phyloP scores from a whole-genome alignment of 2,329 filamentous ascomycete species.

The Tolypocladium amazonense region DNA sequence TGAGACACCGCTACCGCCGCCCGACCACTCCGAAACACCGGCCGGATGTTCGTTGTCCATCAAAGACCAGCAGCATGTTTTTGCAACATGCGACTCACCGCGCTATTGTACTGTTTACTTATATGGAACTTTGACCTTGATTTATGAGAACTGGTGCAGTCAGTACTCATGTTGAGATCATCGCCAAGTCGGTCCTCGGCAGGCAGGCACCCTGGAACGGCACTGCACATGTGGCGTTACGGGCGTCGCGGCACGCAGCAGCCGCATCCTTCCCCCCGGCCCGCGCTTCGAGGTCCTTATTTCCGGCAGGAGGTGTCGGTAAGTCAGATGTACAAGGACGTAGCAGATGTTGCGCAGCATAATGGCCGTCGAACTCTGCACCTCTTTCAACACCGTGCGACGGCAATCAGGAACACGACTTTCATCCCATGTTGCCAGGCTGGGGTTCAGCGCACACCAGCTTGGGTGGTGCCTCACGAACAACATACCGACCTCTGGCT shows the following conservation, averaged over 20 bases:
- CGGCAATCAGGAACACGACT: too few relatives aligned
- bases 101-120: background rate
- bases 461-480: background rate
- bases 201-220: background rate
- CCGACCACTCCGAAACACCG: background rate
- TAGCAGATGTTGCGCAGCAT: background rate
- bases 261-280: background rate
- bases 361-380: background rate
- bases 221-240: background rate
- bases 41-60: background rate
- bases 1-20: background rate
- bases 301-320: background rate
- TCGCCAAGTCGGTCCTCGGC: background rate
- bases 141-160: too few relatives aligned
- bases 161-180: background rate
- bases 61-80: background rate
- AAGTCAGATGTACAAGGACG: too few relatives aligned
- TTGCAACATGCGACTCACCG: background rate
- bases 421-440: too few relatives aligned
- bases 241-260: background rate
- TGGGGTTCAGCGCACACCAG: too few relatives aligned
- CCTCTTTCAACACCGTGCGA: background rate
- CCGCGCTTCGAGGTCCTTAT: background rate
- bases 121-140: too few relatives aligned
- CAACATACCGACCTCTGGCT: background rate